Evolutionary conservation across 108 stramenopile genomes (phyloP).

Genomic region (Cyclostephanos invisitatus): DNA sequence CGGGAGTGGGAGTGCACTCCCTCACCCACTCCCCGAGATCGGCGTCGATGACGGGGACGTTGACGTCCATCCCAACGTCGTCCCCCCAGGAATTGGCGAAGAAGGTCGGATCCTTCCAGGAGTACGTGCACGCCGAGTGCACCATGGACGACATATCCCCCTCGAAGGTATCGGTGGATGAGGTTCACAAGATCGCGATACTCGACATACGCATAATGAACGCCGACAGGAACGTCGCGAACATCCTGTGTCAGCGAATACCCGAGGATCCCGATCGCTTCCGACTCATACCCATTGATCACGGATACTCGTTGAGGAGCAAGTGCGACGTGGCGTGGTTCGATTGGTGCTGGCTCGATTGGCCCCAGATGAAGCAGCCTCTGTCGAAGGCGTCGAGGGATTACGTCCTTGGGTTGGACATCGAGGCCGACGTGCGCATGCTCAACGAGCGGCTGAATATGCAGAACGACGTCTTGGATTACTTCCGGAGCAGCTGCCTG

Average conservation of each 20-base stretch:
- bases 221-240: conserved; percentile 95
- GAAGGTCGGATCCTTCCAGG: conserved; percentile 96
- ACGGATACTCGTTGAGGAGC: conserved; percentile 95
- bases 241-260: conserved; percentile 85
- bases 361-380: conserved; percentile 92
- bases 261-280: conserved; percentile 66
- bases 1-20: conserved; percentile 82
- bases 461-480: conserved; percentile 68
- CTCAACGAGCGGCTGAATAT: conserved; percentile 71
- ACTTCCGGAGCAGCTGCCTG: conserved; percentile 69
- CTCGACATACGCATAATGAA: conserved; percentile 97
- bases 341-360: conserved; percentile 99
- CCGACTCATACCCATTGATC: conserved; percentile 96
- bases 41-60: neutral
- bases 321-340: conserved; percentile 94
- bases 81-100: conserved; percentile 30
- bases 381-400: conserved; percentile 61
- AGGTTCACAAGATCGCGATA: conserved; percentile 97
- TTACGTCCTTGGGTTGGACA: conserved; percentile 73
- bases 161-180: conserved; percentile 77
- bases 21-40: conserved; percentile 23
- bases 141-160: conserved; percentile 93
- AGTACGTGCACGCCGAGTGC: conserved; percentile 85
- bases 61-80: neutral
- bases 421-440: conserved; percentile 72